Conservation (phyloP, 2,329 filamentous ascomycete genomes). For the Fusarium ramigenum region DNA sequence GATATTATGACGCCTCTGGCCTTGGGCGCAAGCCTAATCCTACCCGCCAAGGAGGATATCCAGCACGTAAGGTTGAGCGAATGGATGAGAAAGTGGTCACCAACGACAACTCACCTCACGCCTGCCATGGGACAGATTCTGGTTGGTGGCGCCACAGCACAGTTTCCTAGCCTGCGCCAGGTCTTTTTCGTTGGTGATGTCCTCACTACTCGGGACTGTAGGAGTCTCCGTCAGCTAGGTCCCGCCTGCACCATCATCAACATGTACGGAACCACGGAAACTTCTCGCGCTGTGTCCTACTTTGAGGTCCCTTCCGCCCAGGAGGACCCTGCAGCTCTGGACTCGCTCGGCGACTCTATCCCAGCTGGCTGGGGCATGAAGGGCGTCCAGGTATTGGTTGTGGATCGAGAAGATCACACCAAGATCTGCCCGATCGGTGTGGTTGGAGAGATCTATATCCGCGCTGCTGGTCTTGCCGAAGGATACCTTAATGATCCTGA, state of each 20-base stretch:
- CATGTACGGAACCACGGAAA: slow-evolving; percentile 47
- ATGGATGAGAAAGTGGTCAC: slow-evolving; percentile 81
- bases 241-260: slow-evolving; percentile 47
- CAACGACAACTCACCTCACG: slow-evolving; percentile 88
- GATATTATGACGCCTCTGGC: slow-evolving; percentile 94
- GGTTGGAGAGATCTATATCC: slow-evolving; percentile 83
- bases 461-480: slow-evolving; percentile 85
- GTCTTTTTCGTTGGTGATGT: slow-evolving; percentile 95
- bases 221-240: slow-evolving; percentile 75
- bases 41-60: slow-evolving; percentile 85
- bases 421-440: slow-evolving; percentile 83
- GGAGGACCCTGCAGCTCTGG: slow-evolving; percentile 63
- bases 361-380: slow-evolving; percentile 88
- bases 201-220: slow-evolving; percentile 84
- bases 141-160: slow-evolving; percentile 80
- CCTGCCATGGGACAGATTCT: slow-evolving; percentile 97
- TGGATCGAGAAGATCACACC: slow-evolving; percentile 72
- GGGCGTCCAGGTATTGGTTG: slow-evolving; percentile 87
- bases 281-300: slow-evolving; percentile 76
- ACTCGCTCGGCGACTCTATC: slow-evolving; percentile 71
- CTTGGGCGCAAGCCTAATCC: slow-evolving; percentile 77
- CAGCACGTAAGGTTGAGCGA: slow-evolving; percentile 80
- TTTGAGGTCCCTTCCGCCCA: slow-evolving; percentile 73
- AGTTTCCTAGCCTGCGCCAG: slow-evolving; percentile 69
- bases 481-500: slow-evolving; percentile 72